Percentiles rank a stretch among this genome's conserved stretches.
phyloP scores from a whole-genome alignment of 345 rosid species.

The Trapa bicornis region DNA sequence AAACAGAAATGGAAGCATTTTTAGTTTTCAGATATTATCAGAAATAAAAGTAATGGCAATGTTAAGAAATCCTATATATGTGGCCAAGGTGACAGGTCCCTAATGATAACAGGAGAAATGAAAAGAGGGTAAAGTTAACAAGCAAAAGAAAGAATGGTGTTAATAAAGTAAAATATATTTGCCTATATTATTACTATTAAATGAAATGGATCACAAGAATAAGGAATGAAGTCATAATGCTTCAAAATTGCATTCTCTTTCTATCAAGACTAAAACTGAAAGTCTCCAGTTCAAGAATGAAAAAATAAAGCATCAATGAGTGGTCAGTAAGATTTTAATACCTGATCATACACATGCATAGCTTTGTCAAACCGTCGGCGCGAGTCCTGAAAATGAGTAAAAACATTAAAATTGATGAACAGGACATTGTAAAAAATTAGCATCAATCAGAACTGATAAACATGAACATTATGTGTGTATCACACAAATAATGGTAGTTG shows the following conservation, averaged over 20 bases:
- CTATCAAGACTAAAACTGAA: background rate
- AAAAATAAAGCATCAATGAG: background rate
- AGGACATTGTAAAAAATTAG: background rate
- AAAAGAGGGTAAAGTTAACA: background rate
- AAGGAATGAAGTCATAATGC: too few species aligned
- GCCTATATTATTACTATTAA: background rate
- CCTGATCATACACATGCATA: constrained; percentile 62
- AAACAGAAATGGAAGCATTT: too few species aligned
- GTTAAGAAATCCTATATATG: background rate
- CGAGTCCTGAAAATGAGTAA: constrained; percentile 45
- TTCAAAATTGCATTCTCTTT: background rate
- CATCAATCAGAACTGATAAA: background rate
- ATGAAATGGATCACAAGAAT: background rate
- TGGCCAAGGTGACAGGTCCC: background rate
- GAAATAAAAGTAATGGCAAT: too few species aligned
- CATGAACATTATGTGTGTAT: background rate
- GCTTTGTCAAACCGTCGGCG: constrained; percentile 57
- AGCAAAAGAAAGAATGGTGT: too few species aligned
- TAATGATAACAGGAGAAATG: background rate
- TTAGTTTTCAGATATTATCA: too few species aligned
- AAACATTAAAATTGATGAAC: background rate
- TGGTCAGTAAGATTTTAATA: constrained; percentile 13
- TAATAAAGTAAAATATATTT: too few species aligned
- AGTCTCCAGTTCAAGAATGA: background rate
- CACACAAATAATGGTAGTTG: too few species aligned